Conservation (phyloP, 2,329 filamentous ascomycete species). For the Biscogniauxia sp. region DNA sequence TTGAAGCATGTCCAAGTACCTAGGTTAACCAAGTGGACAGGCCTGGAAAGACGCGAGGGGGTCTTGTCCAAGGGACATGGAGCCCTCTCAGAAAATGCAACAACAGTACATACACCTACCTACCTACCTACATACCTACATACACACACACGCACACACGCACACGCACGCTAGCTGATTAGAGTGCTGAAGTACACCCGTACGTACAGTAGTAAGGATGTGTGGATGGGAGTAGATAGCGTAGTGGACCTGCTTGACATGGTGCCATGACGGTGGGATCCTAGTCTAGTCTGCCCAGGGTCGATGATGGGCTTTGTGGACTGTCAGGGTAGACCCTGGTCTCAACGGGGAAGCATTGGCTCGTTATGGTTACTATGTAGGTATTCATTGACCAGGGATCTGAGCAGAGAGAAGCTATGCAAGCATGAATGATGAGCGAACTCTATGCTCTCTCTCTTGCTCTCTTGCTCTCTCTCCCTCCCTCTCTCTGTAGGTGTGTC, state of each 20-base stretch:
- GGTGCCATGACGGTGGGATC: conserved; percentile 32
- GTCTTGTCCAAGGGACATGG: conserved; percentile 16
- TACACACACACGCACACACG: no score
- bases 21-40: conserved; percentile 14
- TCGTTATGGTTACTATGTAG: conserved; percentile 13
- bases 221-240: conserved; percentile 24
- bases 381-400: conserved; percentile 31
- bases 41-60: conserved; percentile 16
- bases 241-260: conserved; percentile 21
- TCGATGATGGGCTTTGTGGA: conserved; percentile 24
- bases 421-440: conserved; percentile 15
- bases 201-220: conserved; percentile 12
- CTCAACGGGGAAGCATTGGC: conserved; percentile 28
- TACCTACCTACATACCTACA: no score
- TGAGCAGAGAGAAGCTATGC: conserved; percentile 19
- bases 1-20: conserved; percentile 14
- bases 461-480: neutral
- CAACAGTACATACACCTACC: conserved; percentile 14
- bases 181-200: neutral
- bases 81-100: conserved; percentile 5
- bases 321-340: conserved; percentile 29
- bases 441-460: conserved; percentile 9
- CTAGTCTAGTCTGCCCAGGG: conserved; percentile 22
- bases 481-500: neutral
- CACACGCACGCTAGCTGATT: conserved; percentile 3